Evolutionary conservation across 2,329 filamentous ascomycete species (phyloP).

Genomic region (Sclerotinia spermophila): DNA sequence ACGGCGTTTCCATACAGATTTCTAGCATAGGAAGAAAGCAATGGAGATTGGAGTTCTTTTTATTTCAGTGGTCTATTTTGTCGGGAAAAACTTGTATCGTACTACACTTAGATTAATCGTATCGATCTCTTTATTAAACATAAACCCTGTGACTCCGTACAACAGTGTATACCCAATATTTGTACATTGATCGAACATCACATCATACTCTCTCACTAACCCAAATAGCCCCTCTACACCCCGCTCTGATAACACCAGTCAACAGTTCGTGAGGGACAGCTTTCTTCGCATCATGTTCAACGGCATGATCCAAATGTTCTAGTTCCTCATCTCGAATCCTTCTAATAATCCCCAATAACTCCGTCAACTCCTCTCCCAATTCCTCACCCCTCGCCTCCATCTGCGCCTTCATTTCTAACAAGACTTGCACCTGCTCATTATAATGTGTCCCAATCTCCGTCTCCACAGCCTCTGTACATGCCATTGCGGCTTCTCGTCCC

Average conservation of each 20-base stretch:
- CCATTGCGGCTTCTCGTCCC: slow-evolving; percentile 94
- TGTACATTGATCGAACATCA: slow-evolving; percentile 4
- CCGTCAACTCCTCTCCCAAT: slow-evolving; percentile 71
- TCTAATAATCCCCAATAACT: slow-evolving; percentile 69
- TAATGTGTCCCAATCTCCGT: slow-evolving; percentile 97
- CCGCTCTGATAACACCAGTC: slow-evolving; percentile 81
- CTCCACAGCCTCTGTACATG: slow-evolving; percentile 96
- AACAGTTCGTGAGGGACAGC: slow-evolving; percentile 87
- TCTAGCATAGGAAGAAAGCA: slow-evolving; percentile 13
- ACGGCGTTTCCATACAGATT: slow-evolving; percentile 10
- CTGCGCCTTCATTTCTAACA: slow-evolving; percentile 76
- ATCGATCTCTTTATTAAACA: not conserved
- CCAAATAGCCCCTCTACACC: slow-evolving; percentile 90
- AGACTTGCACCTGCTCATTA: slow-evolving; percentile 79
- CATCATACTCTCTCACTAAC: slow-evolving; percentile 68
- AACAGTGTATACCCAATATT: slow-evolving; percentile 7
- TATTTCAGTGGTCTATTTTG: slow-evolving; percentile 10
- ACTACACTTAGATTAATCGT: slow-evolving; percentile 13
- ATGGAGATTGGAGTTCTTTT: slow-evolving; percentile 15
- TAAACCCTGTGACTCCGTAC: not conserved
- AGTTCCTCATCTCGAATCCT: slow-evolving; percentile 92
- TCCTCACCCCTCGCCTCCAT: slow-evolving; percentile 77
- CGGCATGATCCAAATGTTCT: slow-evolving; percentile 92
- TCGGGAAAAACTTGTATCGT: not conserved
- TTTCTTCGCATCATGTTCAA: slow-evolving; percentile 87